Percentiles rank a stretch among this genome's conserved stretches.
Conservation (phyloP, 495 filamentous ascomycete genomes). For the Penicillium odoratum region DNA sequence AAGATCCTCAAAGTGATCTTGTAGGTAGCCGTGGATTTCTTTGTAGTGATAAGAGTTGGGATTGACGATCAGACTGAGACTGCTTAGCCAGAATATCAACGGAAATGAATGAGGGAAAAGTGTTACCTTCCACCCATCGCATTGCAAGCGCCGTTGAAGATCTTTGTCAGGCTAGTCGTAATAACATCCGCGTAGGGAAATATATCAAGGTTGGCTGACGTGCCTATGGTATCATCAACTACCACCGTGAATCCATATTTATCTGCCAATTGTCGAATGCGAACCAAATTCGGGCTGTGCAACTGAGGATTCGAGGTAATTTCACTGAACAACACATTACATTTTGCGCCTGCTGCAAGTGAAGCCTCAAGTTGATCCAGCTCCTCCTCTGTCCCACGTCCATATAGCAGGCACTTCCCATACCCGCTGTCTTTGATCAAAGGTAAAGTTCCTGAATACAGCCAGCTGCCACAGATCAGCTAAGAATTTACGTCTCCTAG, state of each 20-base stretch:
- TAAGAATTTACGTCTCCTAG: no score
- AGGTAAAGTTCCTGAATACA: no score
- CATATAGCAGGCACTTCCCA: constrained; percentile 35
- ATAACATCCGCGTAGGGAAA: constrained; percentile 28
- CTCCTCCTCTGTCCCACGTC: constrained; percentile 25
- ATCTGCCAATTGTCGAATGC: constrained; percentile 39
- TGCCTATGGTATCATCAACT: constrained; percentile 51
- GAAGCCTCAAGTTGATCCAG: constrained; percentile 37
- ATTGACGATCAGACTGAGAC: constrained; percentile 12
- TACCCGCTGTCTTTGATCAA: constrained; percentile 5
- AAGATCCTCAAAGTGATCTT: constrained; percentile 10
- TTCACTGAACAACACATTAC: constrained; percentile 33
- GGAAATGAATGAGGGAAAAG: no score
- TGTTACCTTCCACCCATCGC: constrained; percentile 26
- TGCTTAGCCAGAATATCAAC: no score
- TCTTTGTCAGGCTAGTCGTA: constrained; percentile 34
- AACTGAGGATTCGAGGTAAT: constrained; percentile 47
- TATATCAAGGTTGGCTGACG: constrained; percentile 49
- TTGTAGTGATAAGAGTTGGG: constrained; percentile 12
- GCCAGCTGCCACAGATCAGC: no score
- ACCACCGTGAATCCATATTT: constrained; percentile 47
- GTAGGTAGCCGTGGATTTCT: constrained; percentile 6
- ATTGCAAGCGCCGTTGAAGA: constrained; percentile 29
- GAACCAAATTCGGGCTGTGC: constrained; percentile 39
- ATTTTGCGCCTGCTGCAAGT: constrained; percentile 22